phyloP scores from a whole-genome alignment of 2,329 filamentous ascomycete genomes.

The Ceratocystis ficicola region DNA sequence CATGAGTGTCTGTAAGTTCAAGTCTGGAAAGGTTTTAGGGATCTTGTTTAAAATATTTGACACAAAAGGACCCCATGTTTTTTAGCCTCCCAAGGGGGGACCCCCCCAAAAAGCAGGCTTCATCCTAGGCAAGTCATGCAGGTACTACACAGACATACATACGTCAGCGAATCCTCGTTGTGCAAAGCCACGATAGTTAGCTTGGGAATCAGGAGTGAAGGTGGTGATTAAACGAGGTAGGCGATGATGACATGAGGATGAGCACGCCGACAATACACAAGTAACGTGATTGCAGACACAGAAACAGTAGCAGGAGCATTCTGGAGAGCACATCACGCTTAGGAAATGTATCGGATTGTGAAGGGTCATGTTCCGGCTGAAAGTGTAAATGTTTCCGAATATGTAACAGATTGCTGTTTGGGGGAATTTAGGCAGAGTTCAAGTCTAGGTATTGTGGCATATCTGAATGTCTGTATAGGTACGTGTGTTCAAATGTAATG shows the following conservation, averaged over 20 bases:
- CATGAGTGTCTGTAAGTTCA: no score
- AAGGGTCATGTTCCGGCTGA: background rate
- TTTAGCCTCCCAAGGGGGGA: background rate
- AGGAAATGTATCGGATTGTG: background rate
- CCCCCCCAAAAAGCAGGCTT: background rate
- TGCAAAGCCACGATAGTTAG: constrained; percentile 11
- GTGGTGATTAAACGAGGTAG: background rate
- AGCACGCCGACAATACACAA: background rate
- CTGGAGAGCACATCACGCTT: background rate
- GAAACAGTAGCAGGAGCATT: background rate
- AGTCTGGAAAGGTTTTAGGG: background rate
- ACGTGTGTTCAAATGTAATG: background rate
- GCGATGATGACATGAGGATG: background rate
- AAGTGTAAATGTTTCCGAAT: constrained; percentile 3
- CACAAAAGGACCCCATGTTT: background rate
- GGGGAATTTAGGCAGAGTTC: background rate
- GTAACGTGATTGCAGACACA: background rate
- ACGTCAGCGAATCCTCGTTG: constrained; percentile 1
- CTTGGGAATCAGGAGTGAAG: background rate
- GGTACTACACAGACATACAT: background rate
- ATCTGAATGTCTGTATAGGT: background rate
- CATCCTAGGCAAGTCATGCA: background rate
- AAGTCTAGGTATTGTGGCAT: background rate
- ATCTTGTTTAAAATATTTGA: background rate
- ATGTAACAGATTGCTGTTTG: background rate